Evolutionary conservation across 73 alveolate species (phyloP).

Genomic region (Durusdinium trenchii): DNA sequence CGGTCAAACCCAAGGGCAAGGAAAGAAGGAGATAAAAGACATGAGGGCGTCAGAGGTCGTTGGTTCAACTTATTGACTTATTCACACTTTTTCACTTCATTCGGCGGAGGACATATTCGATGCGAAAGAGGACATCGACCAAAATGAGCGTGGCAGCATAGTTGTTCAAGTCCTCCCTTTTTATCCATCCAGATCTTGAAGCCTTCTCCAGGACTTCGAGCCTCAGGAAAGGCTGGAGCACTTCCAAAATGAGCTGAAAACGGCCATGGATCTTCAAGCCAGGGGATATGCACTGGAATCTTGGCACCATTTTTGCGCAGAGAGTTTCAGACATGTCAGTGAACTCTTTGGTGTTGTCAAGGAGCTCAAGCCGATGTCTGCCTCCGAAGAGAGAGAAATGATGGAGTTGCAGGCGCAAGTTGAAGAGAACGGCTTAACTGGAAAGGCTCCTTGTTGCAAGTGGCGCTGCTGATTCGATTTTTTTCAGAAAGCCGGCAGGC

Average conservation of each 20-base stretch:
- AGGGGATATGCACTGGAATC: constrained; percentile 55
- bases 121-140: too few species aligned
- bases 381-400: constrained; percentile 40
- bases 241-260: background rate
- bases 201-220: constrained; percentile 4
- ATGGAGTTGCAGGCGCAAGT: constrained; percentile 53
- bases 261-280: constrained; percentile 42
- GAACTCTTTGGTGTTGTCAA: background rate
- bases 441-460: background rate
- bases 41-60: background rate
- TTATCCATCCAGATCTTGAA: background rate
- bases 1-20: constrained; percentile 57
- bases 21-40: constrained; percentile 5
- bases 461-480: background rate
- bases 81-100: background rate
- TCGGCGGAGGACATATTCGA: too few species aligned
- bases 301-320: background rate
- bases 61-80: background rate
- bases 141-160: too few species aligned
- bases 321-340: background rate
- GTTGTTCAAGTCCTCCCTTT: too few species aligned
- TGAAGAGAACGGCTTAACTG: constrained; percentile 16
- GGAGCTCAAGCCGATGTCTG: constrained; percentile 70
- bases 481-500: background rate
- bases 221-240: background rate